Conservation (phyloP, 129 eudicot species). For the Centella asiatica region DNA sequence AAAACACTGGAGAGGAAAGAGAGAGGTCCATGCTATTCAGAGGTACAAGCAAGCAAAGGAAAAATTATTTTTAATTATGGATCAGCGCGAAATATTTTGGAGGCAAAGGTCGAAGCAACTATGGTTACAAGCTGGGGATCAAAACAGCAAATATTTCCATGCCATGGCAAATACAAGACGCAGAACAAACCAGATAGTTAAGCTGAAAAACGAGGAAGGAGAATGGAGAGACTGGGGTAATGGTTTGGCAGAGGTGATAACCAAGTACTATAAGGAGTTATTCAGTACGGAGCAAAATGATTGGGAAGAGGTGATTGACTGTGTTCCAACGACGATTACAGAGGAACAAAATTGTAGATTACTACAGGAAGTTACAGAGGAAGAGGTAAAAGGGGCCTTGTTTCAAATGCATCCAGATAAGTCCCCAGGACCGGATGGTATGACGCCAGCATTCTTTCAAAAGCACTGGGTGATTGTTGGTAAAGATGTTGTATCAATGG, state of each 20-base stretch:
- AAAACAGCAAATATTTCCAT: no score
- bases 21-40: no score
- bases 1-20: no score
- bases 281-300: not conserved
- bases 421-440: not conserved
- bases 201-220: not conserved
- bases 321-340: not conserved
- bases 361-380: not conserved
- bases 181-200: not conserved
- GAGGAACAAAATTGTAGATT: not conserved
- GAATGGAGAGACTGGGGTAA: not conserved
- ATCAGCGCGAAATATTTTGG: no score
- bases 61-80: no score
- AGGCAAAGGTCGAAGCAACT: no score
- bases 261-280: not conserved
- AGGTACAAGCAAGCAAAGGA: no score
- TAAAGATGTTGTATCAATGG: not conserved
- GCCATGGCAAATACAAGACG: not conserved
- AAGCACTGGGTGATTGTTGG: not conserved
- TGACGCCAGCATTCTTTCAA: not conserved
- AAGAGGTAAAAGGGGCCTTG: not conserved
- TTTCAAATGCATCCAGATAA: not conserved
- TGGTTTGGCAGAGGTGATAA: not conserved
- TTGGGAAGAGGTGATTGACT: not conserved
- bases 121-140: no score